phyloP scores from a whole-genome alignment of 108 stramenopile genomes.

The Pseudonitzschia multiseries region DNA sequence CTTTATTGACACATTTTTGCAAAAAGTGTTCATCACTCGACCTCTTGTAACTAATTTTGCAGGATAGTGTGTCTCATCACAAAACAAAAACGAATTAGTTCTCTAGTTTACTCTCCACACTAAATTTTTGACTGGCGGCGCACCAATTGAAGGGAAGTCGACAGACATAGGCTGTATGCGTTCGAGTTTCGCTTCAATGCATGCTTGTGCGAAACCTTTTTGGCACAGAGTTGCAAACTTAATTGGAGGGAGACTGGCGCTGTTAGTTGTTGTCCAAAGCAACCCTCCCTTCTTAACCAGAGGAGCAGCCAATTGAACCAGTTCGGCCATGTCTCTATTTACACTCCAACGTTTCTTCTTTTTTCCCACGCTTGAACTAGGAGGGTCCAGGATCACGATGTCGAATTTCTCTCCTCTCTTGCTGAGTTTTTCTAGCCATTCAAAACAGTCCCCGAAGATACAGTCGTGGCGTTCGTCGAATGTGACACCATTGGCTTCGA shows the following conservation, averaged over 20 bases:
- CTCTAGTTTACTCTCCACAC: slow-evolving; percentile 44
- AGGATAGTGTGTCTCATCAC: no score
- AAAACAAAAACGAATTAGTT: no score
- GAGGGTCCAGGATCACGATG: slow-evolving; percentile 86
- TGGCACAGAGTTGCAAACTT: slow-evolving; percentile 70
- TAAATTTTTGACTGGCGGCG: slow-evolving; percentile 76
- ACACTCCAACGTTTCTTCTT: slow-evolving; percentile 85
- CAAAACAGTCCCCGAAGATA: slow-evolving; percentile 88
- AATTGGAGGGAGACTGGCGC: slow-evolving; percentile 55
- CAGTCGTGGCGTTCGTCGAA: slow-evolving; percentile 77
- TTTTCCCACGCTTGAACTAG: slow-evolving; percentile 75
- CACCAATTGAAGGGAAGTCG: slow-evolving; percentile 73
- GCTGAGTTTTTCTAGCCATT: slow-evolving; percentile 72
- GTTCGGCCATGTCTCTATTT: slow-evolving; percentile 69
- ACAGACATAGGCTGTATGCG: slow-evolving; percentile 77
- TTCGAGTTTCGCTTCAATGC: slow-evolving; percentile 60
- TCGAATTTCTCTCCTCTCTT: slow-evolving; percentile 85
- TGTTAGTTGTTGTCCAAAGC: slow-evolving; percentile 78
- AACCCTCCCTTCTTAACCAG: slow-evolving; percentile 75
- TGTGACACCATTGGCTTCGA: slow-evolving; percentile 77
- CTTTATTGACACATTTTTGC: no score
- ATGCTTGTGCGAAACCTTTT: slow-evolving; percentile 64
- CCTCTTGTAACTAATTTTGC: no score
- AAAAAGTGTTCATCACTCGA: no score
- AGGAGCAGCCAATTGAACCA: slow-evolving; percentile 73